A percentile compares a stretch with the other conserved stretches of the same genome.
Evolutionary conservation across 352 stramenopile genomes (phyloP).

Genomic region (Paralagenidium karlingii): DNA sequence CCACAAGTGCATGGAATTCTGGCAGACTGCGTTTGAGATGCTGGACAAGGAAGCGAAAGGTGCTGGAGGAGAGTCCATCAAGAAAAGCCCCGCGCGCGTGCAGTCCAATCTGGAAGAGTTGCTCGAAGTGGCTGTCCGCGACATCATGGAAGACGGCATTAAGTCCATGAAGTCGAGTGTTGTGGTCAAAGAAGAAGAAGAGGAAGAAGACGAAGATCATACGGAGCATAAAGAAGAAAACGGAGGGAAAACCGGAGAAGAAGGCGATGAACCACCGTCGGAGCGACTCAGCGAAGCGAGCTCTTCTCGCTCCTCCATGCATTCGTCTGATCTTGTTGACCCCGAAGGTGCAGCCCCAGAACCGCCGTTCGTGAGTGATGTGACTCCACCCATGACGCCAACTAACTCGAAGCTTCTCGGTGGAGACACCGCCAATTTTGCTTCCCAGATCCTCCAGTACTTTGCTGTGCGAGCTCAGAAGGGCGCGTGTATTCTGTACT

Average conservation of each 20-base stretch:
- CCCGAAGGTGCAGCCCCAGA: background rate
- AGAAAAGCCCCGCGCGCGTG: background rate
- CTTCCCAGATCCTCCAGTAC: constrained; percentile 68
- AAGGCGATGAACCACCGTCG: background rate
- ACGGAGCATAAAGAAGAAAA: constrained; percentile 1
- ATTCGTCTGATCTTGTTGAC: constrained; percentile 4
- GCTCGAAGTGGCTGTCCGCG: constrained; percentile 62
- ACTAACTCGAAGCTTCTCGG: constrained; percentile 38
- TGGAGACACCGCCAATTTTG: constrained; percentile 65
- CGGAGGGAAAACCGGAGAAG: constrained; percentile 1
- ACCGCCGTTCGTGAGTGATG: background rate
- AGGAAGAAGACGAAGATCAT: constrained; percentile 17
- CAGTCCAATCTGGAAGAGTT: constrained; percentile 30
- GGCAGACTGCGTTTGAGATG: constrained; percentile 53
- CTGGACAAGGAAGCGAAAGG: constrained; percentile 36
- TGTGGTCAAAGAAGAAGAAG: constrained; percentile 13
- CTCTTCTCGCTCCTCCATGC: constrained; percentile 17
- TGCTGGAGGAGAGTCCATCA: constrained; percentile 5
- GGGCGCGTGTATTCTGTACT: constrained; percentile 63
- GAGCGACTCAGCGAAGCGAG: background rate
- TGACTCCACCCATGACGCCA: too few species aligned
- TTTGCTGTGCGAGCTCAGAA: constrained; percentile 70
- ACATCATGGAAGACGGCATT: constrained; percentile 55
- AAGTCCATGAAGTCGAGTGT: constrained; percentile 53
- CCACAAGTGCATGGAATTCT: constrained; percentile 49